Evolutionary conservation across 257 asterid species (phyloP).

Genomic region (Salvia rosmarinus): DNA sequence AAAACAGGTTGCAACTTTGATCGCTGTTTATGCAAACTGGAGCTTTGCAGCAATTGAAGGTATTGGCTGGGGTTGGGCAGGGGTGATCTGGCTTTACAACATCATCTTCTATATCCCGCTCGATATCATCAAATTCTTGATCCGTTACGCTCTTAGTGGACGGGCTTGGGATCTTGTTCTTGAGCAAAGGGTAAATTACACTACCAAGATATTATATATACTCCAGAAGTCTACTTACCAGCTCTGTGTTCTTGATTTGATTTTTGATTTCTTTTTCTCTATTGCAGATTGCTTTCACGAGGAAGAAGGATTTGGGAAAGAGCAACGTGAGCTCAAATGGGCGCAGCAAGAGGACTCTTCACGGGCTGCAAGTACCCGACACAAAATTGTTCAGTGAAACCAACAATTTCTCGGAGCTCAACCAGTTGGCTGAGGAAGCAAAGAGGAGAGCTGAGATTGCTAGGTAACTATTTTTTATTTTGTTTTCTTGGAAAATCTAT

Average conservation of each 20-base stretch:
- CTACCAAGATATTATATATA: neutral
- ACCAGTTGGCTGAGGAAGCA: slow-evolving; percentile 98
- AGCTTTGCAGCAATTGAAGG: slow-evolving; percentile 97
- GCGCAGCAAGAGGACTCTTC: slow-evolving; percentile 97
- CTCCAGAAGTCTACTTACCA: neutral
- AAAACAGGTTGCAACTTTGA: slow-evolving; percentile 84
- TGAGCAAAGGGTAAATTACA: slow-evolving; percentile 72
- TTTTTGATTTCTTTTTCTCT: neutral
- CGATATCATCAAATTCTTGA: slow-evolving; percentile 78
- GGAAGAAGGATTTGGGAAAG: slow-evolving; percentile 96
- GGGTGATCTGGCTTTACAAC: slow-evolving; percentile 94
- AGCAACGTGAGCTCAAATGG: slow-evolving; percentile 95
- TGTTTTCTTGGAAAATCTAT: too few species aligned
- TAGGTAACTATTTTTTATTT: too few species aligned
- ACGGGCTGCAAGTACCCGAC: slow-evolving; percentile 92
- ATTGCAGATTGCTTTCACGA: slow-evolving; percentile 88
- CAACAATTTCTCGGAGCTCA: slow-evolving; percentile 82
- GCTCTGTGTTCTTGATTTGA: neutral
- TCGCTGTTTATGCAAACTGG: slow-evolving; percentile 94
- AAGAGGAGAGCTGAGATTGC: slow-evolving; percentile 98
- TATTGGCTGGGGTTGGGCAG: slow-evolving; percentile 99
- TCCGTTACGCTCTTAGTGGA: slow-evolving; percentile 84
- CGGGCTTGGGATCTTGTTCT: slow-evolving; percentile 99
- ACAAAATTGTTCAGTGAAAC: slow-evolving; percentile 76
- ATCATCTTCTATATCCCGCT: slow-evolving; percentile 80